Base-by-base conservation (phyloP, 164 flowering plant species). In the Chimonanthus salicifolius region DNA sequence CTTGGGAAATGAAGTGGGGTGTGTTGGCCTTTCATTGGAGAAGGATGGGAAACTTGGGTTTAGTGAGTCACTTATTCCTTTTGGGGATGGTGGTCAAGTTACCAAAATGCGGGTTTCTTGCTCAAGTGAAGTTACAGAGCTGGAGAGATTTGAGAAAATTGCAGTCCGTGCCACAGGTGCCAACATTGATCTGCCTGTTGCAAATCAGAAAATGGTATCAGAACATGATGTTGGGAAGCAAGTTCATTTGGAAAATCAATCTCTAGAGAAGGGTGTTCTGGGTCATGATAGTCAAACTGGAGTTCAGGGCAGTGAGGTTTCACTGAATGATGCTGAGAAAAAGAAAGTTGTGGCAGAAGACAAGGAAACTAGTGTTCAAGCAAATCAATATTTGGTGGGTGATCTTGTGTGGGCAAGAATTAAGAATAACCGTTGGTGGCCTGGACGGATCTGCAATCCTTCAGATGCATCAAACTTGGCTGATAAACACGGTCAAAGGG, bases 321-420 rank as follows among this genome's bases (percentile, higher is more conserved):
- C 63, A 13, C 13, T 21, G 63, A 49, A 58, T 5, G 43, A 4
- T 20, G 7, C 46, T 63, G 69, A 72, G 48, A 62, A 64, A 1
- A 69, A n/a, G 4, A 50, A 48, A 21, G 71, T 47, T 13, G 78
- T 69, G 13, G 78, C 50, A 44, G 65, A 58, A 7, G 76, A 13
- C 43, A 84, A 67, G 13, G 76, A 62, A 48, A 75, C 5, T 43
- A 78, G 9, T 44, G 82, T 73, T 18, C 74, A 76, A 20, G 81
- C 72, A 3, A 58, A 77, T 78, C 82, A 71, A 62, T 94, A 81
- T 74, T 51, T 71, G 5, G 89, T 86, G 5, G 97, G 97, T 49
- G 97, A 92, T 72, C 84, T 88, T 74, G 94, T 92, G 8, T 94
- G 98, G 98, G 94, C 90, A 43, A 94, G 91, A 76, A 81, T 87